phyloP scores from a whole-genome alignment of 2,329 filamentous ascomycete species.

The Penicillium carneum region DNA sequence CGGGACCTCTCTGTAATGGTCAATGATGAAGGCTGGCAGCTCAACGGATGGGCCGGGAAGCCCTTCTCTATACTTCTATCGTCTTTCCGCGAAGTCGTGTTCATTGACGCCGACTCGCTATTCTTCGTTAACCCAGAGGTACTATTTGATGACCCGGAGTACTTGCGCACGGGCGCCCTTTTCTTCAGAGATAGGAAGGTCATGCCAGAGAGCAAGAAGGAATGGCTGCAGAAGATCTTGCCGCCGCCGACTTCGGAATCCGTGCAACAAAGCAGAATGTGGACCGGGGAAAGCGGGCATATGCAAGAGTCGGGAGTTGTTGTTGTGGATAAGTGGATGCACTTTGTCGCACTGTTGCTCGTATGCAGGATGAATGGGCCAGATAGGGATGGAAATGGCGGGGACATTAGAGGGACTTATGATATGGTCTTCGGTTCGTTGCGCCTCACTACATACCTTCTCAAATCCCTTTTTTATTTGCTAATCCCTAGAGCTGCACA shows the following conservation, averaged over 20 bases:
- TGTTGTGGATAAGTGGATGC: conserved; percentile 3
- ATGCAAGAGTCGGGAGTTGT: conserved; percentile 2
- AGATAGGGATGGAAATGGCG: background rate
- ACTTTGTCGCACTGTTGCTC: background rate
- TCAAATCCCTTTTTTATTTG: background rate
- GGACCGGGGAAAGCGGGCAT: background rate
- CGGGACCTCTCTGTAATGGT: background rate
- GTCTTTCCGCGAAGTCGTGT: background rate
- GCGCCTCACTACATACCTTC: too few species aligned
- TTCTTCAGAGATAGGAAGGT: conserved; percentile 3
- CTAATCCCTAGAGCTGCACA: background rate
- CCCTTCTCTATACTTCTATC: background rate
- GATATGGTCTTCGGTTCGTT: conserved; percentile 5
- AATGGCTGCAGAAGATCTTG: background rate
- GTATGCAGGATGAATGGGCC: background rate
- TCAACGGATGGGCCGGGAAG: background rate
- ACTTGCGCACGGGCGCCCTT: conserved; percentile 2
- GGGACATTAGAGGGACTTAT: background rate
- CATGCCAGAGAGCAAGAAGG: background rate
- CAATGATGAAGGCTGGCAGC: background rate
- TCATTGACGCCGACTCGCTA: background rate
- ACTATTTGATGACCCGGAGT: background rate
- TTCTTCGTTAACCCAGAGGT: background rate
- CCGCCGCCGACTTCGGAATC: background rate
- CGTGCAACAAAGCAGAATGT: background rate